These are phyloP conservation scores for Cynanchum wilfordii DNA, from an alignment of 257 asterid species.

Conservation along the genomic window DNA sequence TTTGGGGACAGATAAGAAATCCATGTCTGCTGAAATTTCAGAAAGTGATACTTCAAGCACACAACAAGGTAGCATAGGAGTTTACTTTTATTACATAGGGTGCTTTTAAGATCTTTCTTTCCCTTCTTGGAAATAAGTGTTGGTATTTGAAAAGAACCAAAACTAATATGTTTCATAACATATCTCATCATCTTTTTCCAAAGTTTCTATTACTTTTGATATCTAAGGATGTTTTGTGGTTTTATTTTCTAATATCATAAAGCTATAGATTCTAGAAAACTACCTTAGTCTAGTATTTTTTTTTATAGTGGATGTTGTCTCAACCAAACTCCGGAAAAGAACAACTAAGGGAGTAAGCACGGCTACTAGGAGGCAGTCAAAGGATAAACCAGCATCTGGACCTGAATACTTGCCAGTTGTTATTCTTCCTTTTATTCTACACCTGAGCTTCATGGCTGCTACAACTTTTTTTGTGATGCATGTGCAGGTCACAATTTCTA, in stretches of 20 bases:
- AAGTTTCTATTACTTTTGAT: background rate
- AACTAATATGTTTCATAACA: background rate
- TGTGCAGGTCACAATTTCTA: constrained; percentile 57
- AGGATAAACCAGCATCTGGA: constrained; percentile 22
- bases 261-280: background rate
- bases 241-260: background rate
- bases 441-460: constrained; percentile 74
- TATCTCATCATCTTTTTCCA: background rate
- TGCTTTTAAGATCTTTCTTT: background rate
- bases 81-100: constrained; percentile 4
- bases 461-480: constrained; percentile 86
- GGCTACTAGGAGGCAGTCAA: constrained; percentile 26
- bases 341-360: constrained; percentile 24
- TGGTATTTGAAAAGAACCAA: background rate
- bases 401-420: constrained; percentile 38
- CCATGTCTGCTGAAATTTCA: constrained; percentile 20
- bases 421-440: constrained; percentile 72
- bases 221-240: background rate
- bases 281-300: constrained; percentile 21
- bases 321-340: constrained; percentile 45
- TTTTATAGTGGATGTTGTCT: constrained; percentile 29
- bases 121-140: background rate
- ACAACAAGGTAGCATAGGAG: constrained; percentile 44
- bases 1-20: constrained; percentile 24
- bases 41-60: constrained; percentile 24